Base-by-base conservation (phyloP, 2,329 filamentous ascomycete species). In the Aspergillus uvarum region DNA sequence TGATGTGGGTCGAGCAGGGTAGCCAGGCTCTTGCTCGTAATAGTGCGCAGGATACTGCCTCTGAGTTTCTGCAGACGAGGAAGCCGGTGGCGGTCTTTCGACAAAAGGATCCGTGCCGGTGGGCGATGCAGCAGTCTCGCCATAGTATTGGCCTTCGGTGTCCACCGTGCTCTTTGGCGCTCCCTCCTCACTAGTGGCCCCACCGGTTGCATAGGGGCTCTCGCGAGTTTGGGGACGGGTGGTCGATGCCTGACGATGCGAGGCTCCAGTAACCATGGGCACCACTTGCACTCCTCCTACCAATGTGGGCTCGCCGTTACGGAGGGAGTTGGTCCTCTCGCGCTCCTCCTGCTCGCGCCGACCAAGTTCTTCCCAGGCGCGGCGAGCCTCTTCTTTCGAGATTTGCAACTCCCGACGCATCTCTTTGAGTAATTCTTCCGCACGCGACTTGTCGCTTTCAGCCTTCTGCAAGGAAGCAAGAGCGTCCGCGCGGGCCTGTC, bases 301-400 rank as follows among this genome's bases (percentile, higher is more conserved):
- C 52, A 96, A 82, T 1, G 92, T 97, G 14, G 94, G 91, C 61
- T 92, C 87, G 6, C 95, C 95, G 63, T 90, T 89, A 69, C 95
- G 88, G 24, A 99, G 81, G n/a, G 91, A 92, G 29, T 87, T 83
- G 1, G 91, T 95, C 50, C 91, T 86, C 64, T 97, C 93, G 5
- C 94, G 87, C 76, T 97, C 94, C 76, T 96, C 91, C 72, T 97
- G 92, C 76, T 98, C 95, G 54, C 92, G 87, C 54, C 94, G 86
- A 24, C 95, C 95, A 1, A 99, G 85, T 76, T 98, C 95, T 78
- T 99, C 95, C 95, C 95, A 99, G 1, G 95, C 95, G 59, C 95
- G 87, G 38, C 94, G 87, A 8, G 95, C 94, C 76, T 99, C 95
- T 68, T 97, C 94, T 72, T 96, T 97, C 44, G 93, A 96, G 62